Evolutionary conservation across 177 flowering plant species (phyloP), one percentile per base, ranked within the genome.

Genomic region (Vitis hybrid): DNA sequence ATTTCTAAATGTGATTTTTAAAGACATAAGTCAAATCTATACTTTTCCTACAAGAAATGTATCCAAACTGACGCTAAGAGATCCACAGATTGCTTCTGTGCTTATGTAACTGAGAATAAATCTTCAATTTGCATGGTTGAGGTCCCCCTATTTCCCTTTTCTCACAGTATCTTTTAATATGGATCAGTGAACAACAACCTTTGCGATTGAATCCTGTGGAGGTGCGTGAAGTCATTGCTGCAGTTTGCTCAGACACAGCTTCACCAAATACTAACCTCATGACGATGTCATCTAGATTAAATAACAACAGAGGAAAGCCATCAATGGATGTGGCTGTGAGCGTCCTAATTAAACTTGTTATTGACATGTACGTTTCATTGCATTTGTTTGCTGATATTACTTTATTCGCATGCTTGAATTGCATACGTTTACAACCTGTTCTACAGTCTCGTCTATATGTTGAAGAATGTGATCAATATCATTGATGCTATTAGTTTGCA

Each of bases 301-400:
- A 77, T 70, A 87, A 77, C 64, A 85, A 74, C 73, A 72, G 84
- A 81, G 92, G 97, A 75, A 94, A 85, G 77, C 95, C 97, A n/a
- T 82, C 97, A 16, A 85, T 89, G 77, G 99, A 96, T 82, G 95
- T 88, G 67, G 99, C 98, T 79, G 97, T 85, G 73, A 96, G 99
- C 80, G 98, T 96, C 73, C 95, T 96, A 62, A 85, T 96, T 50
- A 96, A 96, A 81, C 97, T 96, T 77, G 91, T 96, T 51, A 96
- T 96, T 81, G 99, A 96, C 92, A 96, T 94, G 99, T 96, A 94
- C 70, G 97, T 79, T 80, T 61, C 26, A 7, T 39, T 68, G 26
- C 64, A 13, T 39, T 66, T 56, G n/a, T 60, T 75, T 63, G 15
- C 15, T 57, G 55, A 14, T 60, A 45, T 67, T 20, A 50, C 66